Percentiles rank a stretch among this genome's conserved stretches.
Evolutionary conservation across 345 rosid species (phyloP).

Genomic region (Sonneratia alba): DNA sequence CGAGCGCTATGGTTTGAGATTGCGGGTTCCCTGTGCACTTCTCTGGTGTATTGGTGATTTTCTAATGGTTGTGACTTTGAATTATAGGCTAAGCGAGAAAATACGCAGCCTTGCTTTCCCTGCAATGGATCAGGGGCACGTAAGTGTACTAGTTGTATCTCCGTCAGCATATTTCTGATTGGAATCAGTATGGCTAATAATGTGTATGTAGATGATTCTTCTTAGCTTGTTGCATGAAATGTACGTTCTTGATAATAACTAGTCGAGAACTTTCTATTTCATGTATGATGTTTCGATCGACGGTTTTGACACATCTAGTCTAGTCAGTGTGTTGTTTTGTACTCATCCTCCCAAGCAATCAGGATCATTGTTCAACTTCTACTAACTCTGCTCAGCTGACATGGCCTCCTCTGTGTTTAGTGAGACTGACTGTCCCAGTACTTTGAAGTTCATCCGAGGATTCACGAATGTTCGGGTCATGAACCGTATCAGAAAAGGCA

Average conservation of each 20-base stretch:
- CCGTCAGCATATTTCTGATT: not conserved
- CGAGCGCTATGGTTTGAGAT: not conserved
- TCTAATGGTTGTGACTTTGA: not conserved
- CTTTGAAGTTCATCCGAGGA: not conserved
- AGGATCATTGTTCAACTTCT: not conserved
- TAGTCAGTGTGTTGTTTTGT: not conserved
- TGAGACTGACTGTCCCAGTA: not conserved
- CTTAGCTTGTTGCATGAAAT: not conserved
- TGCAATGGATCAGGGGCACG: constrained; percentile 92
- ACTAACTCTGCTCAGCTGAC: not conserved
- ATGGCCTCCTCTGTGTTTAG: not conserved
- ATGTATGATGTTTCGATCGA: not conserved
- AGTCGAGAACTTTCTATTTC: not conserved
- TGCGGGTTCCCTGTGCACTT: not conserved
- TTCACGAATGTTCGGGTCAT: not conserved
- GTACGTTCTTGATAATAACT: not conserved
- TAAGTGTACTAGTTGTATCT: constrained; percentile 22
- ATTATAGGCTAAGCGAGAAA: constrained; percentile 65
- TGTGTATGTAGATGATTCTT: not conserved
- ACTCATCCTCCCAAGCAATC: not conserved
- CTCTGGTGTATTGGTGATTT: too few relatives aligned
- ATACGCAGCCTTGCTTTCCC: constrained; percentile 92
- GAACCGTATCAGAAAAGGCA: not conserved
- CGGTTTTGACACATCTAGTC: not conserved
- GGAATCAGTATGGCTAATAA: not conserved